Base-by-base conservation (phyloP, 2,329 filamentous ascomycete species). In the Grosmannia serpens region DNA sequence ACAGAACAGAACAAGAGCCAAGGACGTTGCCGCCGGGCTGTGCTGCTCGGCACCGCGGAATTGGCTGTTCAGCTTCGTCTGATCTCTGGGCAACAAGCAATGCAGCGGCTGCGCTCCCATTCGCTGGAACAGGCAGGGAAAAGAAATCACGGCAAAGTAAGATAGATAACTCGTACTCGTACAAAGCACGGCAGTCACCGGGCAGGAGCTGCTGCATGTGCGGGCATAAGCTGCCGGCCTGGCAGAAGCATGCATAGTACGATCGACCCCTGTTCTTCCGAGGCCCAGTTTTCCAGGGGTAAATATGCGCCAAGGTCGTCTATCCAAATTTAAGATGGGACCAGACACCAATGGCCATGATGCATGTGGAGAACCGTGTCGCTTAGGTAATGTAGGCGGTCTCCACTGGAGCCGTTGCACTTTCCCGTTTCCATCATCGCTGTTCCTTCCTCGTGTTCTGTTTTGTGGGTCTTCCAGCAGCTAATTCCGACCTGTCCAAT, bases 241-340 rank as follows among this genome's bases (percentile, higher is more conserved):
- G 47, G 13, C 24, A 38, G 35, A 15, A 38, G 33, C 33, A 35
- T 7, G n/a, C n/a, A n/a, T n/a, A n/a, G n/a, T n/a, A 35, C 13
- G 33, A 35, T 13, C n/a, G n/a, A 20, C 26, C 26, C 26, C 44
- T 50, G 41, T 59, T 31, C 38, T 41, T 41, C 38, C 20, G 33
- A 20, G 57, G 41, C 59, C 62, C 62, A 50, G 54, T 63, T 63
- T 63, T 62, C 59, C 62, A 63, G 62, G 61, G 62, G 62, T 61
- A 63, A 61, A 38, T 13, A 5, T 24, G 31, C 51, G 41, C 41
- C 8, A 41, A 44, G 41, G 15, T 17, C 41, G 57, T 29, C 22
- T 38, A 55, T 51, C 49, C 47, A 62, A 62, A 63, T 61, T 61
- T 58, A 57, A 56, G 57, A 59, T 56, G 58, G 55, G 49, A 47